Evolutionary conservation across 257 asterid species (phyloP).

Genomic region (Fraxinus cuspidata): DNA sequence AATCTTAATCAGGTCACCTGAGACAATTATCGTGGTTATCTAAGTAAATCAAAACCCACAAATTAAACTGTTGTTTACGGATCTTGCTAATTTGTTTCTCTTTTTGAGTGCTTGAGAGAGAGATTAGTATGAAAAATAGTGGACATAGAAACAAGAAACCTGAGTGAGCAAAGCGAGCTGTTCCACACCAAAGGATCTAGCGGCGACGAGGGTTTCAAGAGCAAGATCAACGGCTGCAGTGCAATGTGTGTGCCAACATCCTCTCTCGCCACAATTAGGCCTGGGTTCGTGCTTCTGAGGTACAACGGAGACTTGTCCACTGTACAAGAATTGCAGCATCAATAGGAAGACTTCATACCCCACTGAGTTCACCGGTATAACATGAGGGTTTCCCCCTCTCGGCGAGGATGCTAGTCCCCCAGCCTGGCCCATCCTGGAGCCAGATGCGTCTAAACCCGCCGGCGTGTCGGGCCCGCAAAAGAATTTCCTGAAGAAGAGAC

Average conservation of each 20-base stretch:
- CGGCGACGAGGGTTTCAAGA: constrained; percentile 87
- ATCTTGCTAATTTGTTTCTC: not conserved
- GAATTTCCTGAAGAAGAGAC: constrained; percentile 84
- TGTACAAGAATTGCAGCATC: constrained; percentile 87
- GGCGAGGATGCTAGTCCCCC: constrained; percentile 45
- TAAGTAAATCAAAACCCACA: constrained; percentile 11
- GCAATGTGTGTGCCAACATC: constrained; percentile 97
- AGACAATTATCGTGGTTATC: not conserved
- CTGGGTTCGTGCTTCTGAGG: constrained; percentile 95
- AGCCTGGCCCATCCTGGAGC: constrained; percentile 39
- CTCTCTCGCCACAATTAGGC: constrained; percentile 84
- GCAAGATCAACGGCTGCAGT: constrained; percentile 98
- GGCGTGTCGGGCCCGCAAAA: constrained; percentile 74
- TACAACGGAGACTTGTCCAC: constrained; percentile 90
- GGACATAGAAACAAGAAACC: constrained; percentile 35
- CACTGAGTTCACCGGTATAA: constrained; percentile 84
- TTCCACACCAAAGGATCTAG: constrained; percentile 92
- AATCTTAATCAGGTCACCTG: constrained; percentile 15
- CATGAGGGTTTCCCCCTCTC: constrained; percentile 42
- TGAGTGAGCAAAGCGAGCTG: constrained; percentile 91
- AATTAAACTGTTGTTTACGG: not conserved
- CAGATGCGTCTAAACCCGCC: constrained; percentile 44
- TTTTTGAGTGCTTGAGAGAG: not conserved
- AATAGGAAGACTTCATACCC: constrained; percentile 85
- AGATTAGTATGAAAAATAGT: not conserved